These are phyloP conservation scores for Rehmannia glutinosa DNA, from an alignment of 257 asterid species.

Conservation along the genomic window DNA sequence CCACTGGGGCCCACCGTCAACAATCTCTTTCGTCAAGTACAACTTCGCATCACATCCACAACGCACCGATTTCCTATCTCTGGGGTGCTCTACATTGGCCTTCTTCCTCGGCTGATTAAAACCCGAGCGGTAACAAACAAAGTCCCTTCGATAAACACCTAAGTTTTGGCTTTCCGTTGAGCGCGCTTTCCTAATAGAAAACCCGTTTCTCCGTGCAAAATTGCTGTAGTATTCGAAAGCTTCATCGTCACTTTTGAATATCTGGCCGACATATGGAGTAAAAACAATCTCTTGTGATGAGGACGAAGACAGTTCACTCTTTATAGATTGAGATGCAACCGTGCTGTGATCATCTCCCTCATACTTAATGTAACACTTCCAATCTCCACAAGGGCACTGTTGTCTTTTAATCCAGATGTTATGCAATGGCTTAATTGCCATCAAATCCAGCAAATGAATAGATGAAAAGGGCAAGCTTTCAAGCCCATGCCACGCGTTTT, in stretches of 20 bases:
- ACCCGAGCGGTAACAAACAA: conserved; percentile 70
- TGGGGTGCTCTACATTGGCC: conserved; percentile 65
- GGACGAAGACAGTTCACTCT: conserved; percentile 22
- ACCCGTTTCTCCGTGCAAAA: conserved; percentile 65
- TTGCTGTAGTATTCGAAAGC: conserved; percentile 58
- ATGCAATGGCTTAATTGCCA: conserved; percentile 49
- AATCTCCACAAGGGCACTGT: conserved; percentile 78
- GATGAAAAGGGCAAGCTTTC: conserved; percentile 8
- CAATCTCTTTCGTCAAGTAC: conserved; percentile 59
- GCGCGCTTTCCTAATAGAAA: conserved; percentile 66
- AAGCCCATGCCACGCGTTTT: conserved; percentile 6
- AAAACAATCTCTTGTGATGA: conserved; percentile 37
- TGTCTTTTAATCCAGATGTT: conserved; percentile 55
- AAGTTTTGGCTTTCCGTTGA: conserved; percentile 62
- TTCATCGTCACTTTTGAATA: conserved; percentile 55
- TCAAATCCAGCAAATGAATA: neutral
- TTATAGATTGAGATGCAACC: conserved; percentile 25
- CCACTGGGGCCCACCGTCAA: conserved; percentile 53
- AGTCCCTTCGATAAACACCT: conserved; percentile 66
- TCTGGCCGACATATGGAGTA: conserved; percentile 65
- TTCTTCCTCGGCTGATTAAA: conserved; percentile 67
- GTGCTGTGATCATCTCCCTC: conserved; percentile 46
- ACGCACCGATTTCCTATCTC: conserved; percentile 64
- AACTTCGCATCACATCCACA: conserved; percentile 79
- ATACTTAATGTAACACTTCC: conserved; percentile 59